A percentile compares a stretch with the other conserved stretches of the same genome.
Conservation (phyloP, 176 grass and related monocot species). For the Musa troglodytarum region DNA sequence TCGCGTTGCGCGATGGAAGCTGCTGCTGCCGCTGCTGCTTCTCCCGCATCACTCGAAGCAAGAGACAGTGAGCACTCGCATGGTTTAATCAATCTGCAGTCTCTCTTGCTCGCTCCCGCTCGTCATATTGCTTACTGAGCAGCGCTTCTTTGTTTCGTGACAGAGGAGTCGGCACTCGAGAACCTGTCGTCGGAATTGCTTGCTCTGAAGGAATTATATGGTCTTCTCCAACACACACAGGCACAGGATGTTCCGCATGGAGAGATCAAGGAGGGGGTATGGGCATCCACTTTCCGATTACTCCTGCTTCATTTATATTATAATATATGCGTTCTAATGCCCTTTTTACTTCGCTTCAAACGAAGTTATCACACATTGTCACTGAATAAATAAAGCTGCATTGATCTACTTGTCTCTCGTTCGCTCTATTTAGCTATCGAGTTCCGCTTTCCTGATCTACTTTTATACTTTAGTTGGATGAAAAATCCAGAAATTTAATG, state of each 20-base stretch:
- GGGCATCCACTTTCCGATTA: not conserved
- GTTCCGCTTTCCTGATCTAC: not conserved
- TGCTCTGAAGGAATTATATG: slow-evolving; percentile 47
- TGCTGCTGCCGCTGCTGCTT: no score
- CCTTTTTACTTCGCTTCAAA: no score
- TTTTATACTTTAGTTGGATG: slow-evolving; percentile 37
- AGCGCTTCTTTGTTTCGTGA: not conserved
- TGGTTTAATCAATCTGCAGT: no score
- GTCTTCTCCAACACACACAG: slow-evolving; percentile 28
- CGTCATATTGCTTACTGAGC: no score
- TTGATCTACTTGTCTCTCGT: not conserved
- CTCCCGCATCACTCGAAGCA: no score
- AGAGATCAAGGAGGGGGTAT: not conserved
- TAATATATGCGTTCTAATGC: no score
- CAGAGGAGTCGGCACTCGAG: slow-evolving; percentile 26
- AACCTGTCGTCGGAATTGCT: slow-evolving; percentile 40
- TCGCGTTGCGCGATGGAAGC: no score
- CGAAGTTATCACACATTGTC: not conserved
- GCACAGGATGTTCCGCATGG: not conserved
- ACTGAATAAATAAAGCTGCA: not conserved
- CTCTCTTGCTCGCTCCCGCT: no score
- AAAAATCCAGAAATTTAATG: slow-evolving; percentile 36
- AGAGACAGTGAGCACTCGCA: no score
- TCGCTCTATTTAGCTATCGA: no score
- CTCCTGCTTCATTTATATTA: not conserved